A percentile compares a stretch with the other conserved stretches of the same genome.
Evolutionary conservation across 1,284 basidiomycete genomes (phyloP).

Genomic region (Malassezia furfur): DNA sequence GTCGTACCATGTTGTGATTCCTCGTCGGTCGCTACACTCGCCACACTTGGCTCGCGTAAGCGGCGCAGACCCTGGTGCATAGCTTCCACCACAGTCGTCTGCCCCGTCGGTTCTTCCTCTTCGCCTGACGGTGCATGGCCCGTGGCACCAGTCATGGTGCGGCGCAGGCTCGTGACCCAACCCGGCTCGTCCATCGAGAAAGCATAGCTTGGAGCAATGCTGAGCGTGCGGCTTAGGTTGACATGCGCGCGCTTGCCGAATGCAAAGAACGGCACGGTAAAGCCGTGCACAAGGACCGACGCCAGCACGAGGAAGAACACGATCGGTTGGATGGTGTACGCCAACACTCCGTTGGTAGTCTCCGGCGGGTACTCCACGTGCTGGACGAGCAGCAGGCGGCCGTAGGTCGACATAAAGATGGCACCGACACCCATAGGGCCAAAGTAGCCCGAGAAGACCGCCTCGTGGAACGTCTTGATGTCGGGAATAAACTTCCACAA

Average conservation of each 20-base stretch:
- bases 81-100: background rate
- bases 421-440: conserved; percentile 47
- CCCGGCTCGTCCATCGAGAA: conserved; percentile 29
- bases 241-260: conserved; percentile 32
- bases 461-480: conserved; percentile 47
- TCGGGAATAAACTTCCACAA: conserved; percentile 47
- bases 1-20: background rate
- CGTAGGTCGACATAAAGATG: conserved; percentile 45
- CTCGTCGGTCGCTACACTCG: background rate
- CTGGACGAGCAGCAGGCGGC: conserved; percentile 35
- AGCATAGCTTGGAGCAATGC: conserved; percentile 13
- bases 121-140: background rate
- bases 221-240: conserved; percentile 39
- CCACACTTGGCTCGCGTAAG: background rate
- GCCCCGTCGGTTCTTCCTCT: background rate
- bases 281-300: conserved; percentile 45
- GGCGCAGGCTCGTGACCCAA: conserved; percentile 37
- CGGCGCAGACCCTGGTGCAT: background rate
- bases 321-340: conserved; percentile 45
- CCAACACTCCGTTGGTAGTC: conserved; percentile 37
- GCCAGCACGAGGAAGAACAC: conserved; percentile 47
- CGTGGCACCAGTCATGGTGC: conserved; percentile 7
- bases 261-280: conserved; percentile 47
- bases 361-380: conserved; percentile 35
- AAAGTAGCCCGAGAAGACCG: conserved; percentile 46